Conservation (phyloP, 306 rosid genomes). For the Hippophae gyantsensis region DNA sequence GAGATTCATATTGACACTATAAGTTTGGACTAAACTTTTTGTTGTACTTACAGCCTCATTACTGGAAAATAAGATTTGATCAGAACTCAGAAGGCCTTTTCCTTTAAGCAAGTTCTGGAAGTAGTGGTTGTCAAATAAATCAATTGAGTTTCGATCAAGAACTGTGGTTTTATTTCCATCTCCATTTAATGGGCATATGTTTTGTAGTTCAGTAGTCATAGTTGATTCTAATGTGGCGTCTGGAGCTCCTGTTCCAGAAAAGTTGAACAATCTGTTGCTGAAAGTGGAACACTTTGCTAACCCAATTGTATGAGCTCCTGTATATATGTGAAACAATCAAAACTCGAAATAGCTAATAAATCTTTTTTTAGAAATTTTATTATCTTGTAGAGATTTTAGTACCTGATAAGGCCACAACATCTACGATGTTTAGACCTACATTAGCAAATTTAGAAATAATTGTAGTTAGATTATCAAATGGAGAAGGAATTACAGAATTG, state of each 20-base stretch:
- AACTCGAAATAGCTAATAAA: too few relatives aligned
- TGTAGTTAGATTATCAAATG: slow-evolving; percentile 31
- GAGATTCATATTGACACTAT: slow-evolving; percentile 27
- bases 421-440: slow-evolving; percentile 47
- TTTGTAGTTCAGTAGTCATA: slow-evolving; percentile 50
- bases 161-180: slow-evolving; percentile 47
- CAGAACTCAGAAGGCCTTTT: slow-evolving; percentile 71
- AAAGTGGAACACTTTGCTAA: slow-evolving; percentile 52
- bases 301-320: slow-evolving; percentile 89
- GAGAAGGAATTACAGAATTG: slow-evolving; percentile 39
- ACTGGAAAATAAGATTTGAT: slow-evolving; percentile 53
- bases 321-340: background rate
- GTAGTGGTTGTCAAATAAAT: slow-evolving; percentile 82
- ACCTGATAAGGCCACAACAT: slow-evolving; percentile 74
- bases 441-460: slow-evolving; percentile 42
- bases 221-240: slow-evolving; percentile 45
- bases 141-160: slow-evolving; percentile 60
- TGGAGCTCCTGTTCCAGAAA: slow-evolving; percentile 45
- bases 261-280: slow-evolving; percentile 66
- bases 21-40: slow-evolving; percentile 44
- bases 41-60: slow-evolving; percentile 35
- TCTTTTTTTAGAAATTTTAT: too few relatives aligned
- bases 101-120: slow-evolving; percentile 46
- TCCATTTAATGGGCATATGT: slow-evolving; percentile 46
- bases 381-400: background rate